Base-by-base conservation (phyloP, 139 green algal genomes). In the Parachlorella kessleri region DNA sequence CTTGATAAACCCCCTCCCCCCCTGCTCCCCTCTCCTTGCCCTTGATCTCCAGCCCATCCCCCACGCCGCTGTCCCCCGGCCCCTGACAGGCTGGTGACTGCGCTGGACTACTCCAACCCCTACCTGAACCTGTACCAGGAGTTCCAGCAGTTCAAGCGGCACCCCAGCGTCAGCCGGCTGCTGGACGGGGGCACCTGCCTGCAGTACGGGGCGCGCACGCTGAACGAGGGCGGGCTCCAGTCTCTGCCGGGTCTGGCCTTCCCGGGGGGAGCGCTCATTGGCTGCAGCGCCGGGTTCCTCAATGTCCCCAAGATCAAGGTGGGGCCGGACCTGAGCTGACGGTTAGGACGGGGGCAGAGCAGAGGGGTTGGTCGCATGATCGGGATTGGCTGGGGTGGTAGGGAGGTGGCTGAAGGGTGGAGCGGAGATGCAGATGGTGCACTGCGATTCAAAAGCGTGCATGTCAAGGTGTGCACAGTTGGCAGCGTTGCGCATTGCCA, bases 301-400 rank as follows among this genome's bases (percentile, higher is more conserved):
- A 98, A 99, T 74, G 93, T 97, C 14, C 86, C 93, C 32, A 97
- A 95, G 72, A 97, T 98, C 82, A 99, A 98, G 89, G 92, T 80
- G 32, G 77, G 35, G n/a, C n/a, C n/a, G n/a, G n/a, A n/a, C n/a
- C n/a, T n/a, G n/a, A n/a, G n/a, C n/a, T n/a, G n/a, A n/a, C n/a
- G n/a, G n/a, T n/a, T n/a, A n/a, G n/a, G n/a, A n/a, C n/a, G n/a
- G n/a, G n/a, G n/a, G n/a, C n/a, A n/a, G n/a, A n/a, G n/a, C n/a
- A n/a, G n/a, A n/a, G n/a, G n/a, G n/a, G n/a, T n/a, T n/a, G n/a
- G n/a, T n/a, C n/a, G n/a, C n/a, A n/a, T n/a, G n/a, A n/a, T n/a
- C n/a, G n/a, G n/a, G n/a, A n/a, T n/a, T n/a, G n/a, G n/a, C n/a
- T n/a, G n/a, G n/a, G n/a, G n/a, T n/a, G n/a, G n/a, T n/a, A n/a